Conservation (phyloP, 2,329 filamentous ascomycete species). For the Arthrinium puccinioides region DNA sequence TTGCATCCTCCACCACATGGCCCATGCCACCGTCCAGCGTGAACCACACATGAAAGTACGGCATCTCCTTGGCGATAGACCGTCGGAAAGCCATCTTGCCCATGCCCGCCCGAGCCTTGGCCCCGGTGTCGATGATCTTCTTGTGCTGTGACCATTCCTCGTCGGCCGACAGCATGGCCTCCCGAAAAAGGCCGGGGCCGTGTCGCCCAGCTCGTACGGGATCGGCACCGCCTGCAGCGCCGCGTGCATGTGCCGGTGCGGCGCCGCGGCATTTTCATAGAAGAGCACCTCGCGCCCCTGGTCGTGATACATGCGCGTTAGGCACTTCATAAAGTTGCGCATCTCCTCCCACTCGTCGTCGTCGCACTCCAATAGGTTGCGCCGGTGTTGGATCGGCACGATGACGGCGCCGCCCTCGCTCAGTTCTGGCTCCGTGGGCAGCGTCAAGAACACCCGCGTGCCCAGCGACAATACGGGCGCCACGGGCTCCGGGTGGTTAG, state of each 20-base stretch:
- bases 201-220: constrained; percentile 85
- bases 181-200: constrained; percentile 90
- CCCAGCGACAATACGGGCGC: constrained; percentile 82
- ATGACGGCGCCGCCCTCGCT: constrained; percentile 79
- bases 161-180: constrained; percentile 81
- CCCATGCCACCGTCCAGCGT: constrained; percentile 84
- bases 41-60: constrained; percentile 98
- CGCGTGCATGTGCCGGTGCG: constrained; percentile 73
- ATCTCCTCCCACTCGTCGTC: constrained; percentile 99
- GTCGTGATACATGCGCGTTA: constrained; percentile 90
- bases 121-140: constrained; percentile 84
- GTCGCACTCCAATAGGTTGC: constrained; percentile 92
- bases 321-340: constrained; percentile 96
- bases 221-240: constrained; percentile 81
- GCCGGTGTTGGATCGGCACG: constrained; percentile 78
- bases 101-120: constrained; percentile 55
- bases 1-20: constrained; percentile 82
- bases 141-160: constrained; percentile 95
- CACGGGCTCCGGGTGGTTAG: constrained; percentile 63
- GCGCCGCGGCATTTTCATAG: constrained; percentile 90
- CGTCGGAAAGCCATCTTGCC: constrained; percentile 78
- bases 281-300: constrained; percentile 90
- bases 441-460: constrained; percentile 79
- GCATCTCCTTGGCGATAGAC: constrained; percentile 87
- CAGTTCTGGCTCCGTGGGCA: constrained; percentile 85